Base-by-base conservation (phyloP, 352 stramenopile genomes). In the Phytophthora idaei region DNA sequence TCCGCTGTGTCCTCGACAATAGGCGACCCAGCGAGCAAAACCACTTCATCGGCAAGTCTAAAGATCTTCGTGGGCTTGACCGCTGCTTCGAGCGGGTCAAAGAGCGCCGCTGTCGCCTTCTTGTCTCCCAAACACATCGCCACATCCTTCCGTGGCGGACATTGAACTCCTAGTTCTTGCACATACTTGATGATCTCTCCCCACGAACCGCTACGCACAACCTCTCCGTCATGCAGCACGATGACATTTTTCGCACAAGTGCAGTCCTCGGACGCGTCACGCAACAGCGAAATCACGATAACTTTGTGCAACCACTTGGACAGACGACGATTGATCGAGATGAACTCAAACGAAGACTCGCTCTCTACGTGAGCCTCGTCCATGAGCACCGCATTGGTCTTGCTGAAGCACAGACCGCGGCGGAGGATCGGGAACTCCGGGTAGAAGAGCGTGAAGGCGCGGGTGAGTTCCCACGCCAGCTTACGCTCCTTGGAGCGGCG, bases 261-360 rank as follows among this genome's bases (percentile, higher is more conserved):
- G 49, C 57, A 64, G n/a, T 76, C 61, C 27, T 76, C 70, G 21
- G 58, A 66, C 14, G 67, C 25, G 49, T 81, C 61, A 15, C 65
- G 70, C 27, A 81, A 46, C 21, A 81, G 58, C 21, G 74, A 81
- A 36, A 81, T 61, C 28, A 81, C 70, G 44, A 81, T 76, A 39
- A 81, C 39, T 58, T 78, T 81, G 27, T 56, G 57, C 50, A 81
- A 37, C 69, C 69, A 78, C 63, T 76, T 78, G 45, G 74, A 81
- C 65, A 81, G 46, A 57, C 67, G 63, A 51, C 74, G 70, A 62
- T 74, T 55, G n/a, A 81, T 56, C 39, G 69, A 59, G 27, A 81
- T 73, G 46, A 78, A 73, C 37, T 81, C 70, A 57, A 74, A 74
- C 10, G 67, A 64, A 27, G 67, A 71, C 36, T 74, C 71, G 4